Evolutionary conservation across 2,329 filamentous ascomycete genomes (phyloP), one percentile per base, ranked within the genome.

Genomic region (Colletotrichum sidae): DNA sequence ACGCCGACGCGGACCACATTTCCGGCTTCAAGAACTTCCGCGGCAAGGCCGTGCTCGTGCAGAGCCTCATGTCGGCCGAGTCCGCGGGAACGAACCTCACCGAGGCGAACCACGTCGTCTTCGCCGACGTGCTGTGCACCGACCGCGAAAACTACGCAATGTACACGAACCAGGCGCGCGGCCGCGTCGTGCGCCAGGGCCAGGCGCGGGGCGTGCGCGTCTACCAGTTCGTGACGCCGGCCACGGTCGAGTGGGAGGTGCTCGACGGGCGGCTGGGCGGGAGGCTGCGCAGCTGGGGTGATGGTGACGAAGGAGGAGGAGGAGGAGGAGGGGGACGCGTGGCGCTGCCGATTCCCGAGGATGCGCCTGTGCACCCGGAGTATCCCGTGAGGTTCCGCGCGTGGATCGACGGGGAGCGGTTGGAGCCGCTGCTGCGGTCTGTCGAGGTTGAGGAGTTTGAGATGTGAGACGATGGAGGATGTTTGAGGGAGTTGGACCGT

Each of bases 41-140:
- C 2, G 65, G 64, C 13, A 70, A 13, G 51, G 73, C 59, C 41
- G 72, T 81, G 2, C 71, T 80, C 15, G 67, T 83, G 5, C 73
- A 82, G 55, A 75, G 75, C 38, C 73, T 81, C 39, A 77, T 77
- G 69, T 74, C 74, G 8, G 70, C 74, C 4, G 75, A 79, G 37
- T 77, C 79, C 3, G 78, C 81, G 0, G 81, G 81, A 0, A 77
- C 74, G 33, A 82, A 83, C 64, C 70, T 81, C 11, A 76, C 76
- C 10, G 72, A 75, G 25, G 80, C 80, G 1, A 81, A 79, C 59
- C 80, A 82, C 57, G 71, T 82, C 53, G 73, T 83, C 46, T 81
- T 82, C 55, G 72, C 76, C 0, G 76, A 72, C 6, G 77, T 80
- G 0, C 72, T 76, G 12, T 75, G 73, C 17, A 67, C 68, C 6